These are phyloP conservation scores for Vicia faba DNA, from an alignment of 306 rosid species.

Conservation along the genomic window DNA sequence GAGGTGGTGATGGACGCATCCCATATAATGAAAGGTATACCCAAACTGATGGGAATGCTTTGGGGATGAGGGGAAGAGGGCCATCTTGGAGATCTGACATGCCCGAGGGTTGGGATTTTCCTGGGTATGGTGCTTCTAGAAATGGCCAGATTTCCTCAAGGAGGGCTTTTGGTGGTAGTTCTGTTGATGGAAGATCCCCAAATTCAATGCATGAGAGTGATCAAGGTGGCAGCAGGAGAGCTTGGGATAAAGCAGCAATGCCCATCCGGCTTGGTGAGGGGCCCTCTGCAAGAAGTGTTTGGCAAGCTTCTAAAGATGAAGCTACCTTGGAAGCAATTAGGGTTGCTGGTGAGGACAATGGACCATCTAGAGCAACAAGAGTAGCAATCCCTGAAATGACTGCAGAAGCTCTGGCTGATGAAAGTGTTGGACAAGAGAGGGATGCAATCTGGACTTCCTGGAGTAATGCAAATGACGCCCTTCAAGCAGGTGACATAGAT, in stretches of 20 bases:
- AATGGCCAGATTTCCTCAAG: slow-evolving; percentile 77
- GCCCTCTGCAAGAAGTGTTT: slow-evolving; percentile 98
- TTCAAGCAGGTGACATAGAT: slow-evolving; percentile 85
- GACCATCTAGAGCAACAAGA: slow-evolving; percentile 71
- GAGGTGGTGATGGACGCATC: slow-evolving; percentile 74
- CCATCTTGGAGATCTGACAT: slow-evolving; percentile 82
- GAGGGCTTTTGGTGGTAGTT: slow-evolving; percentile 68
- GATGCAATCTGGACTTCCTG: slow-evolving; percentile 91
- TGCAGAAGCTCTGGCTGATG: slow-evolving; percentile 80
- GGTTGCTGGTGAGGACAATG: slow-evolving; percentile 92
- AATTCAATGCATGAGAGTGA: slow-evolving; percentile 77
- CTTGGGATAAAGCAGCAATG: slow-evolving; percentile 84
- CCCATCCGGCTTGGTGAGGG: slow-evolving; percentile 90
- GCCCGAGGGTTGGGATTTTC: slow-evolving; percentile 77
- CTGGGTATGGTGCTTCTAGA: slow-evolving; percentile 69
- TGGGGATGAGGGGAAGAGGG: slow-evolving; percentile 81
- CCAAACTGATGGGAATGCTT: slow-evolving; percentile 75
- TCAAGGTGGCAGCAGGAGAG: slow-evolving; percentile 82
- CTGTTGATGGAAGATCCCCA: slow-evolving; percentile 78
- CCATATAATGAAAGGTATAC: slow-evolving; percentile 71
- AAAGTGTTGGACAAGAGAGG: slow-evolving; percentile 67
- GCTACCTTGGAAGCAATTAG: slow-evolving; percentile 97
- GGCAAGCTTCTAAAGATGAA: slow-evolving; percentile 99
- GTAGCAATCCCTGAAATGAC: slow-evolving; percentile 83
- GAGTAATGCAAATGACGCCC: slow-evolving; percentile 92